phyloP scores from a whole-genome alignment of 2,329 filamentous ascomycete species.

The Sphaerulina musiva region DNA sequence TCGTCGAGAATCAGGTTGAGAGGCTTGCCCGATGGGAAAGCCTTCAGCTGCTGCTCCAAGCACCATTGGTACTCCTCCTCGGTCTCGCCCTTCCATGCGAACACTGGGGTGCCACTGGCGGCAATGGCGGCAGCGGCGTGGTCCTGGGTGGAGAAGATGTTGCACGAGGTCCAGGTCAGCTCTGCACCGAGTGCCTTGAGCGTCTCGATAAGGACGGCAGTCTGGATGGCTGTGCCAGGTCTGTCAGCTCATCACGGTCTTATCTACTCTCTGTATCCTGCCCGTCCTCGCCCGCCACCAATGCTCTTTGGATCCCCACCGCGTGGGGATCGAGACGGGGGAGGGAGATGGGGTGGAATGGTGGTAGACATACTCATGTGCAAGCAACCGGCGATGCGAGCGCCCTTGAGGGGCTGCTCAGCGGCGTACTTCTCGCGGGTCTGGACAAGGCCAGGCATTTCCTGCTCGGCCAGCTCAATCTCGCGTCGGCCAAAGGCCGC shows the following conservation, averaged over 20 bases:
- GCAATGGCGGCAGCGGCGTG: slow-evolving; percentile 97
- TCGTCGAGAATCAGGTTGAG: slow-evolving; percentile 99
- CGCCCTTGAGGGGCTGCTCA: slow-evolving; percentile 90
- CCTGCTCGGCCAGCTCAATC: slow-evolving; percentile 89
- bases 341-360: not conserved
- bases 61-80: slow-evolving; percentile 99
- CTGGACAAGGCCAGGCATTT: slow-evolving; percentile 96
- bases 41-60: slow-evolving; percentile 91
- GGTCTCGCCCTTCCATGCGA: slow-evolving; percentile 83
- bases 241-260: slow-evolving; percentile 13
- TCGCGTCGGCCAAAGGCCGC: slow-evolving; percentile 98
- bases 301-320: not conserved
- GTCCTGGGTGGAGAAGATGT: slow-evolving; percentile 99
- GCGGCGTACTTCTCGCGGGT: slow-evolving; percentile 84
- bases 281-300: not conserved
- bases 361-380: slow-evolving; percentile 69
- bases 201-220: slow-evolving; percentile 97
- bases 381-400: slow-evolving; percentile 93
- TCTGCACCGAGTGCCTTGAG: slow-evolving; percentile 90
- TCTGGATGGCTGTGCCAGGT: slow-evolving; percentile 70
- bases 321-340: not conserved
- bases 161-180: slow-evolving; percentile 98
- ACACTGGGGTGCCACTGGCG: slow-evolving; percentile 83
- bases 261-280: not conserved
- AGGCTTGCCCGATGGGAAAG: slow-evolving; percentile 94